Conservation (phyloP, 2,329 filamentous ascomycete species). For the Aspergillus amoenus region DNA sequence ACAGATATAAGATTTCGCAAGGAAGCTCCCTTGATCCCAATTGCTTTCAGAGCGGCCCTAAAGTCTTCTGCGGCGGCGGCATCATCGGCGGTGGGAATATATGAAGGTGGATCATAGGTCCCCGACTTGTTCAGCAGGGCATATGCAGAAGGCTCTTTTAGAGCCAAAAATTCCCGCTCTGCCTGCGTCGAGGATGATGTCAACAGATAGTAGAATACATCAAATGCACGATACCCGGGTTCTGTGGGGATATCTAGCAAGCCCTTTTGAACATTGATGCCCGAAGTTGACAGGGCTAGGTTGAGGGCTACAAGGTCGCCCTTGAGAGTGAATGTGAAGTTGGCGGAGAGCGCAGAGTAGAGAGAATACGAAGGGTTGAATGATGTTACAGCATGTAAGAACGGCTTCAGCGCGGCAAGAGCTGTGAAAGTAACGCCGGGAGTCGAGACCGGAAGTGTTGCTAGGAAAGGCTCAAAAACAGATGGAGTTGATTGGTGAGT, state of each 20-base stretch:
- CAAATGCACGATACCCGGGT: constrained; percentile 84
- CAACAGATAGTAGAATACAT: constrained; percentile 95
- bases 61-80: constrained; percentile 92
- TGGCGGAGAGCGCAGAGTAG: constrained; percentile 77
- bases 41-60: constrained; percentile 77
- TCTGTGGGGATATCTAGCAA: constrained; percentile 78
- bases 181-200: constrained; percentile 86
- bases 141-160: constrained; percentile 76
- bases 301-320: constrained; percentile 76
- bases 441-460: constrained; percentile 74
- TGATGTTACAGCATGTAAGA: constrained; percentile 82
- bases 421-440: constrained; percentile 75
- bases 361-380: constrained; percentile 82
- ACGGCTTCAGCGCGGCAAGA: constrained; percentile 78
- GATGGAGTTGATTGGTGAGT: constrained; percentile 88
- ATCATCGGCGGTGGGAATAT: constrained; percentile 90
- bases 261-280: constrained; percentile 79
- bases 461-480: constrained; percentile 75
- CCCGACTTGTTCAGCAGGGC: constrained; percentile 75
- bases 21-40: constrained; percentile 86
- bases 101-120: constrained; percentile 82
- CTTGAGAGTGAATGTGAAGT: constrained; percentile 75
- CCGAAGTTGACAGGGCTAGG: constrained; percentile 78
- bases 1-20: constrained; percentile 82
- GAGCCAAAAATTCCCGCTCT: constrained; percentile 82